phyloP scores from a whole-genome alignment of 345 rosid species.

The Xanthoceras sorbifolium region DNA sequence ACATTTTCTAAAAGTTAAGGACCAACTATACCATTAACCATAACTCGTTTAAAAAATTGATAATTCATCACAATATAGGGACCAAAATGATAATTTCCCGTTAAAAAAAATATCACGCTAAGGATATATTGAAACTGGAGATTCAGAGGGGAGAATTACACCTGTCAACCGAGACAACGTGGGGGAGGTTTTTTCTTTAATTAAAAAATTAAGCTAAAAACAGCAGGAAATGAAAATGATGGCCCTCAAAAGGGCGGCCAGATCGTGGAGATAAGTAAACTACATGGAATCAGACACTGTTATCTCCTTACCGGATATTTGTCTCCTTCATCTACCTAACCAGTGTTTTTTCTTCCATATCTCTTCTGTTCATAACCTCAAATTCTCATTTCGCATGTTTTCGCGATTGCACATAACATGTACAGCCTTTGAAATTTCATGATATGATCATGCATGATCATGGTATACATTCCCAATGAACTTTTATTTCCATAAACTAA shows the following conservation, averaged over 20 bases:
- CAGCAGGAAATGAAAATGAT: conserved; percentile 13
- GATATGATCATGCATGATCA: background rate
- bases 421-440: background rate
- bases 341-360: background rate
- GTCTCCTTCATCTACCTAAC: conserved; percentile 16
- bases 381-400: background rate
- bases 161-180: conserved; percentile 31
- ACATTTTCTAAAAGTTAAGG: too few species aligned
- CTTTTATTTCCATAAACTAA: too few species aligned
- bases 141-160: conserved; percentile 22
- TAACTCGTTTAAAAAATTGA: too few species aligned
- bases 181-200: conserved; percentile 5
- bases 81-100: too few species aligned
- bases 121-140: background rate
- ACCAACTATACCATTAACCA: too few species aligned
- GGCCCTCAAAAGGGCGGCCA: conserved; percentile 19
- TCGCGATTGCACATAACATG: background rate
- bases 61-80: too few species aligned
- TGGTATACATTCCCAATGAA: too few species aligned
- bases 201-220: conserved; percentile 5
- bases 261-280: conserved; percentile 31
- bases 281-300: conserved; percentile 24
- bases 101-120: background rate
- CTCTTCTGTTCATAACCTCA: background rate
- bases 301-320: conserved; percentile 27